Conservation (phyloP, 1,284 basidiomycete species). For the Chondrostereum purpureum region DNA sequence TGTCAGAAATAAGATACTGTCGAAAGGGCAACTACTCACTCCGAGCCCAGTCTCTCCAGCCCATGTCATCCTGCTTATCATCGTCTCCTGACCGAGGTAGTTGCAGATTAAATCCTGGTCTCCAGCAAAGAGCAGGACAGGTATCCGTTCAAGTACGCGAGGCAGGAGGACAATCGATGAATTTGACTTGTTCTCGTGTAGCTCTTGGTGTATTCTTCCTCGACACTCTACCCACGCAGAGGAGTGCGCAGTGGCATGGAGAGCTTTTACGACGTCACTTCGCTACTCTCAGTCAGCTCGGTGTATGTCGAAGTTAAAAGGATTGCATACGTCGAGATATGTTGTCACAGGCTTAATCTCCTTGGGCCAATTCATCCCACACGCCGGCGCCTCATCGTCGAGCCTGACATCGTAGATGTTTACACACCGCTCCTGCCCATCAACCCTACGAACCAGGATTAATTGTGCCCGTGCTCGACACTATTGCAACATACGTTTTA, state of each 20-base stretch:
- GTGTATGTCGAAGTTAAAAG: conserved; percentile 1
- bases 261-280: conserved; percentile 70
- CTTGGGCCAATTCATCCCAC: conserved; percentile 99
- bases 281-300: conserved; percentile 38
- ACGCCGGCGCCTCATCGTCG: conserved; percentile 80
- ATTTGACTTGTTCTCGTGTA: conserved; percentile 52
- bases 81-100: conserved; percentile 82
- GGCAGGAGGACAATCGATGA: conserved; percentile 81
- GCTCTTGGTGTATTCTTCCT: conserved; percentile 56
- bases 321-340: conserved; percentile 70
- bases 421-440: conserved; percentile 74
- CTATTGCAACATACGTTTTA: conserved; percentile 61
- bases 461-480: too few species aligned
- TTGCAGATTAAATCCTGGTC: conserved; percentile 98
- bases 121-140: conserved; percentile 89
- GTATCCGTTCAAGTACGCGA: conserved; percentile 69
- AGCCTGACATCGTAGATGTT: conserved; percentile 95
- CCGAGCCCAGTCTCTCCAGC: conserved; percentile 79
- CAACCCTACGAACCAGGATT: too few species aligned
- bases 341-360: conserved; percentile 72
- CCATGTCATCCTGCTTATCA: conserved; percentile 84
- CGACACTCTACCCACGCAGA: conserved; percentile 90
- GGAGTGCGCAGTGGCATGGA: conserved; percentile 78
- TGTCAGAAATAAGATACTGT: background rate
- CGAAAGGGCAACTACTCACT: conserved; percentile 39